A percentile compares a stretch with the other conserved stretches of the same genome.
Evolutionary conservation across 1,139 yeast genomes (phyloP).

Genomic region (Nakaseomyces sp.): DNA sequence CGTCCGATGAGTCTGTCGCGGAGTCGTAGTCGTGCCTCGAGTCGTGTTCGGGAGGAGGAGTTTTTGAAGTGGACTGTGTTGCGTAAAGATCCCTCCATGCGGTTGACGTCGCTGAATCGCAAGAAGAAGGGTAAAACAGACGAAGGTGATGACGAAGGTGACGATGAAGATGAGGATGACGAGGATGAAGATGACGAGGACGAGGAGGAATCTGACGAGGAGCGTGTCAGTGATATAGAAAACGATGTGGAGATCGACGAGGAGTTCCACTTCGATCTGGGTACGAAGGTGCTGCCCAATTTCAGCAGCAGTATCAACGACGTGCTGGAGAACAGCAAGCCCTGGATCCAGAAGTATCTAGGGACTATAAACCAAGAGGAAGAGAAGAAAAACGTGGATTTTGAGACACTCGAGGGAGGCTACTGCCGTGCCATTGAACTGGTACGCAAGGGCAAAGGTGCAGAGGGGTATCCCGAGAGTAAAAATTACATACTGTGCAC

Average conservation of each 20-base stretch:
- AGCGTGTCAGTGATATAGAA: slow-evolving; percentile 32
- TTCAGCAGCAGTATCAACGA: slow-evolving; percentile 24
- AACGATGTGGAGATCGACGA: slow-evolving; percentile 34
- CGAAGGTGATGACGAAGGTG: slow-evolving; percentile 10
- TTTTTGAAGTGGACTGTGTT: slow-evolving; percentile 26
- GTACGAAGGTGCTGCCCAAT: slow-evolving; percentile 29
- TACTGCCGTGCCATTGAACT: slow-evolving; percentile 23
- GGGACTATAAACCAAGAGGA: slow-evolving; percentile 7
- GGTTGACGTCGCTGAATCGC: slow-evolving; percentile 37
- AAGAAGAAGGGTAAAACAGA: slow-evolving; percentile 34
- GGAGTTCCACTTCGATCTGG: slow-evolving; percentile 29
- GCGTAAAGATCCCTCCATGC: slow-evolving; percentile 6
- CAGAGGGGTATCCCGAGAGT: slow-evolving; percentile 38
- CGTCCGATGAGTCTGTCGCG: slow-evolving; percentile 6
- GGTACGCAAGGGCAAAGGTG: slow-evolving; percentile 15
- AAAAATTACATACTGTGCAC: slow-evolving; percentile 54
- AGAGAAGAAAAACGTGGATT: slow-evolving; percentile 7
- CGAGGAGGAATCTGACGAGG: slow-evolving; percentile 32
- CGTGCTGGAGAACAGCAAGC: slow-evolving; percentile 22
- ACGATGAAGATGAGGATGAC: slow-evolving; percentile 29
- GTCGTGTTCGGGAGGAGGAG: slow-evolving; percentile 24
- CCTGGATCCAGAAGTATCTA: slow-evolving; percentile 24
- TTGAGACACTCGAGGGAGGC: slow-evolving; percentile 21
- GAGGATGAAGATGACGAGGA: slow-evolving; percentile 34
- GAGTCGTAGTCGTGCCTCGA: slow-evolving; percentile 13